A percentile compares a stretch with the other conserved stretches of the same genome.
phyloP scores from a whole-genome alignment of 345 rosid species.

The Populus ilicifolia region DNA sequence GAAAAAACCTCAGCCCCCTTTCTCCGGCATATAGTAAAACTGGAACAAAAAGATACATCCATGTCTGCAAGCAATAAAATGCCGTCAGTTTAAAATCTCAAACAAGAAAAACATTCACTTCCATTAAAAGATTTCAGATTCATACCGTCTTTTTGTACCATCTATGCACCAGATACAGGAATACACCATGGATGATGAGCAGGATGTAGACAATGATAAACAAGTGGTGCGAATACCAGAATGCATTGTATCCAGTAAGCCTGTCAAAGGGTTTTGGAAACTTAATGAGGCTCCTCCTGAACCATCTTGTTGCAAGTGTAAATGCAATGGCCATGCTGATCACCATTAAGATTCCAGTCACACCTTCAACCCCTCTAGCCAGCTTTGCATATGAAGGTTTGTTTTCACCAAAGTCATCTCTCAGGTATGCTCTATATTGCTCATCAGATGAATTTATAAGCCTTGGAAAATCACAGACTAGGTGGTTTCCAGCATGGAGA shows the following conservation, averaged over 20 bases:
- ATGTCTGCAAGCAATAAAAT: constrained; percentile 48
- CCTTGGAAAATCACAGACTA: constrained; percentile 89
- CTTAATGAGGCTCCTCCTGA: constrained; percentile 65
- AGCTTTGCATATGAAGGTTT: constrained; percentile 68
- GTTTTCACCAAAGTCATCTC: constrained; percentile 47
- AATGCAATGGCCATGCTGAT: constrained; percentile 71
- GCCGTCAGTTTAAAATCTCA: background rate
- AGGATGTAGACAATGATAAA: constrained; percentile 65
- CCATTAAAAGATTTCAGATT: constrained; percentile 1
- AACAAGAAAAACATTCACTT: background rate
- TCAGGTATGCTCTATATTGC: constrained; percentile 27
- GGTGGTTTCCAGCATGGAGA: constrained; percentile 77
- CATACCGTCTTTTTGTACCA: constrained; percentile 88
- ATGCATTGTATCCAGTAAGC: constrained; percentile 90
- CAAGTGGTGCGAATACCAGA: constrained; percentile 96
- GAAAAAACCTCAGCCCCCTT: constrained; percentile 78
- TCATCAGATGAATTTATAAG: constrained; percentile 33
- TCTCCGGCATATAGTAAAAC: constrained; percentile 76
- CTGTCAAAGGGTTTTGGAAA: constrained; percentile 88
- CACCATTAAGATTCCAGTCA: constrained; percentile 81
- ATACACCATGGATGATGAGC: constrained; percentile 65
- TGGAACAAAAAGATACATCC: constrained; percentile 96
- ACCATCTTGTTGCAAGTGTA: constrained; percentile 75
- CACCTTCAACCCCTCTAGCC: constrained; percentile 61
- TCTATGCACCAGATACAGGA: constrained; percentile 61